phyloP scores from a whole-genome alignment of 2,329 filamentous ascomycete genomes.

The Septoria linicola region DNA sequence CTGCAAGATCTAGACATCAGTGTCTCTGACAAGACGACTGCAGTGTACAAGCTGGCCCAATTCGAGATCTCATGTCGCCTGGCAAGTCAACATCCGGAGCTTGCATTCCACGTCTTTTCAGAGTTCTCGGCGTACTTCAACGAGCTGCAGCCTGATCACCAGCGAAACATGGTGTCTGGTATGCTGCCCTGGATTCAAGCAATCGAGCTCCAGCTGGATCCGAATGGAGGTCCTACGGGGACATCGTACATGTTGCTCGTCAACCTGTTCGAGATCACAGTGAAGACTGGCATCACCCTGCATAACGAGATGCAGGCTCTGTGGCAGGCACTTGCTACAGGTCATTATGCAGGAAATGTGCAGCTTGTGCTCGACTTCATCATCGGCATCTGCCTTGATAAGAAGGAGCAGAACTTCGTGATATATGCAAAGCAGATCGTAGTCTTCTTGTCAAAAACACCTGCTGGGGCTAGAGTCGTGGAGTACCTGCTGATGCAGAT shows the following conservation, averaged over 20 bases:
- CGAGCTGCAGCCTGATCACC: conserved; percentile 74
- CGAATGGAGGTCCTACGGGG: conserved; percentile 84
- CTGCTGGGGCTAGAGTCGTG: conserved; percentile 82
- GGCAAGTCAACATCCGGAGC: conserved; percentile 80
- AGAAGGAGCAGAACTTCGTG: conserved; percentile 95
- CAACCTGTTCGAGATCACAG: conserved; percentile 94
- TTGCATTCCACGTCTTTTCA: conserved; percentile 92
- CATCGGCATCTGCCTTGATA: conserved; percentile 87
- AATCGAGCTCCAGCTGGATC: conserved; percentile 87
- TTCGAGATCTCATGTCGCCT: conserved; percentile 93
- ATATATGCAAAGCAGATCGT: conserved; percentile 98
- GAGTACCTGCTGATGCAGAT: conserved; percentile 92
- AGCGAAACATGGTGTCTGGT: conserved; percentile 90
- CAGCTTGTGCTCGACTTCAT: conserved; percentile 94
- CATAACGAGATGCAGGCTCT: conserved; percentile 97
- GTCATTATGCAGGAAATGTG: conserved; percentile 89
- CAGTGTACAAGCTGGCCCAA: conserved; percentile 95
- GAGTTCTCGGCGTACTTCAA: conserved; percentile 95
- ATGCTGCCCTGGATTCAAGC: conserved; percentile 95
- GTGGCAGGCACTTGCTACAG: conserved; percentile 94
- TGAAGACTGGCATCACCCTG: conserved; percentile 80
- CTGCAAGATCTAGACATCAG: conserved; percentile 98
- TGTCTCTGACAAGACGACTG: conserved; percentile 96
- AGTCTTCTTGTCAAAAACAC: conserved; percentile 87
- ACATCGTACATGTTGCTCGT: conserved; percentile 92